These are phyloP conservation scores for Amanita exitialis DNA, from an alignment of 768 basidiomycete genomes.

Conservation along the genomic window DNA sequence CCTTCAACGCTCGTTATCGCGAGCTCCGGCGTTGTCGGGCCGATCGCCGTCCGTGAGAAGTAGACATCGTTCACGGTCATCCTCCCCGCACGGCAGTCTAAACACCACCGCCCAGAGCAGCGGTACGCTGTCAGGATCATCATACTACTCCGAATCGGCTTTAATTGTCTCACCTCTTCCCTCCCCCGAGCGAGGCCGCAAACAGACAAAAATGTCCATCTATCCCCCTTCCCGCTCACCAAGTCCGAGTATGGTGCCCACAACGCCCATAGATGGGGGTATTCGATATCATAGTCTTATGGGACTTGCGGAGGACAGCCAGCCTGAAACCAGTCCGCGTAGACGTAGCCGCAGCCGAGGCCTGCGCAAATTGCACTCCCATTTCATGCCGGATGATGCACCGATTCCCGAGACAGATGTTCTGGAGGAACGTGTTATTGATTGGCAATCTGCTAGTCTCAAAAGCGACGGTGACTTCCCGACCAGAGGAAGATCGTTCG, in stretches of 20 bases:
- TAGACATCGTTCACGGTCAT: constrained; percentile 28
- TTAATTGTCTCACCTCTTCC: constrained; percentile 16
- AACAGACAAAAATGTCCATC: constrained; percentile 13
- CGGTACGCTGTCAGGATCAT: constrained; percentile 16
- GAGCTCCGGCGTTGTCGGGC: constrained; percentile 32
- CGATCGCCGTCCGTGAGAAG: constrained; percentile 28
- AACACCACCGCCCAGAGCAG: constrained; percentile 10
- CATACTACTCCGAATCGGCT: constrained; percentile 18
- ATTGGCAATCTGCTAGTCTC: neutral
- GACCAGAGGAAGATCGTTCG: constrained; percentile 7
- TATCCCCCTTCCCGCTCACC: constrained; percentile 30
- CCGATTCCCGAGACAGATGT: constrained; percentile 4
- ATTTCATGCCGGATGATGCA: constrained; percentile 1
- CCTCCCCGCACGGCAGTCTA: constrained; percentile 14
- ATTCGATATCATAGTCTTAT: constrained; percentile 10
- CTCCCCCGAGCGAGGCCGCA: constrained; percentile 26
- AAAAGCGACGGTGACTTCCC: constrained; percentile 6
- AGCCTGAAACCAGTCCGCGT: constrained; percentile 1
- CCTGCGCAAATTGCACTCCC: neutral
- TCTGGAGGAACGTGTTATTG: neutral
- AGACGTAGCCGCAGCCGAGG: neutral
- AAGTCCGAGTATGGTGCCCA: constrained; percentile 36
- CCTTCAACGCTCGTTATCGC: constrained; percentile 36
- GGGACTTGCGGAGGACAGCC: constrained; percentile 11
- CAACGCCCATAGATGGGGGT: constrained; percentile 30